These are phyloP conservation scores for Alternaria brassicae DNA, from an alignment of 2,329 filamentous ascomycete species.

Conservation along the genomic window DNA sequence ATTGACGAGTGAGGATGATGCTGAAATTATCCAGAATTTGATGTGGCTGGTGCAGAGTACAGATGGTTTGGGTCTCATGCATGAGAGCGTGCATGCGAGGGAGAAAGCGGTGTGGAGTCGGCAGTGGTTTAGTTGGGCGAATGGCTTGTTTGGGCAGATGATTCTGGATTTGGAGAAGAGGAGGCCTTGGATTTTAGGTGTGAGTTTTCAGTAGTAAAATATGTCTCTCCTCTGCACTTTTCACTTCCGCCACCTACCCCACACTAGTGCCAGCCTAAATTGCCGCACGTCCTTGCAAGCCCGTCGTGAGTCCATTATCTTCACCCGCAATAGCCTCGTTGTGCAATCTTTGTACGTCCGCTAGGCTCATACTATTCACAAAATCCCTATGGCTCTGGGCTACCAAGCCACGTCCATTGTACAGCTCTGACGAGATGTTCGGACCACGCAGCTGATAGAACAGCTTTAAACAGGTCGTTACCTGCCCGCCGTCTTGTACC, in stretches of 20 bases:
- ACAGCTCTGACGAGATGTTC: slow-evolving; percentile 64
- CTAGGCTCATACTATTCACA: slow-evolving; percentile 48
- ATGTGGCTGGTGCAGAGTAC: slow-evolving; percentile 56
- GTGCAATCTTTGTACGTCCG: slow-evolving; percentile 54
- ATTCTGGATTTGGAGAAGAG: slow-evolving; percentile 54
- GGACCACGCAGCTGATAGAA: slow-evolving; percentile 65
- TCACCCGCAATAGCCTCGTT: slow-evolving; percentile 57
- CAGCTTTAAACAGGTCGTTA: slow-evolving; percentile 58
- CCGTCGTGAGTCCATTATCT: slow-evolving; percentile 59
- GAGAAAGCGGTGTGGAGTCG: slow-evolving; percentile 53
- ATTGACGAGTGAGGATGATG: slow-evolving; percentile 56
- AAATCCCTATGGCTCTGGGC: slow-evolving; percentile 60
- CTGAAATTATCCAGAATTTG: slow-evolving; percentile 54
- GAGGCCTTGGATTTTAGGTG: slow-evolving; percentile 52
- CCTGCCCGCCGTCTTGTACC: slow-evolving; percentile 58
- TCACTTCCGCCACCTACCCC: slow-evolving; percentile 61
- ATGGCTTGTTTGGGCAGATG: slow-evolving; percentile 59
- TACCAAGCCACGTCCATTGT: slow-evolving; percentile 63
- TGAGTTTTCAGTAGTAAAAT: slow-evolving; percentile 40
- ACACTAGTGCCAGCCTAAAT: slow-evolving; percentile 66
- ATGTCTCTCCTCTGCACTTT: slow-evolving; percentile 59
- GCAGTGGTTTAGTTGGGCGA: slow-evolving; percentile 61
- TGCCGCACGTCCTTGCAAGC: slow-evolving; percentile 61
- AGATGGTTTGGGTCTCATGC: slow-evolving; percentile 57
- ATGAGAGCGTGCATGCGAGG: slow-evolving; percentile 58